Evolutionary conservation across 2,329 filamentous ascomycete species (phyloP).

Genomic region (Exophiala sp.): DNA sequence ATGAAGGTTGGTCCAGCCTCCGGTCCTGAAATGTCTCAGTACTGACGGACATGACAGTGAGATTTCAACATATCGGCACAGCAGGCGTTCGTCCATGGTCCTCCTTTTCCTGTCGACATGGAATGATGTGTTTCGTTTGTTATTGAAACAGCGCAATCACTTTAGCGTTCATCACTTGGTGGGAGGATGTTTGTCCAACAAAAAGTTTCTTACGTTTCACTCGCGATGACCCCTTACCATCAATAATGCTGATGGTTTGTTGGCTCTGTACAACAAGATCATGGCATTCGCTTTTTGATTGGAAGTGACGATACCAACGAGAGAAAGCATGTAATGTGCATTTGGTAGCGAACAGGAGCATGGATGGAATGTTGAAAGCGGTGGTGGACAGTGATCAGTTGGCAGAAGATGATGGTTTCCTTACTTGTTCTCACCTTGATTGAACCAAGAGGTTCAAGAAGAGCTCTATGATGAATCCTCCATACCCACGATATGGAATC

Average conservation of each 20-base stretch:
- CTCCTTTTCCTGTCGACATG: conserved; percentile 17
- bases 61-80: conserved; percentile 14
- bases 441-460: neutral
- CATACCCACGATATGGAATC: neutral
- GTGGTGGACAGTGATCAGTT: conserved; percentile 8
- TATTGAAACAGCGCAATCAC: conserved; percentile 24
- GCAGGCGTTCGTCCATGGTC: conserved; percentile 24
- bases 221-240: conserved; percentile 23
- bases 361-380: conserved; percentile 21
- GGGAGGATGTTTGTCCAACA: conserved; percentile 25
- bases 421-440: conserved; percentile 6
- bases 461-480: neutral
- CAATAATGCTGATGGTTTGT: conserved; percentile 15
- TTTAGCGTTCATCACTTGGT: conserved; percentile 28
- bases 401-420: conserved; percentile 6
- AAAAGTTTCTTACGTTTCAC: conserved; percentile 25
- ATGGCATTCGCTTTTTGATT: conserved; percentile 23
- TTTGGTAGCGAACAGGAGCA: conserved; percentile 20
- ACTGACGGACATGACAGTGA: conserved; percentile 19
- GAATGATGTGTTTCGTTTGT: conserved; percentile 24
- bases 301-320: conserved; percentile 22
- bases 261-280: conserved; percentile 27
- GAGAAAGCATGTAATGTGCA: conserved; percentile 20
- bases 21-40: neutral
- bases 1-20: conserved; percentile 57